Percentiles rank a stretch among this genome's conserved stretches.
Evolutionary conservation across 2,329 filamentous ascomycete genomes (phyloP).

Genomic region (Aspergillus costaricaensis): DNA sequence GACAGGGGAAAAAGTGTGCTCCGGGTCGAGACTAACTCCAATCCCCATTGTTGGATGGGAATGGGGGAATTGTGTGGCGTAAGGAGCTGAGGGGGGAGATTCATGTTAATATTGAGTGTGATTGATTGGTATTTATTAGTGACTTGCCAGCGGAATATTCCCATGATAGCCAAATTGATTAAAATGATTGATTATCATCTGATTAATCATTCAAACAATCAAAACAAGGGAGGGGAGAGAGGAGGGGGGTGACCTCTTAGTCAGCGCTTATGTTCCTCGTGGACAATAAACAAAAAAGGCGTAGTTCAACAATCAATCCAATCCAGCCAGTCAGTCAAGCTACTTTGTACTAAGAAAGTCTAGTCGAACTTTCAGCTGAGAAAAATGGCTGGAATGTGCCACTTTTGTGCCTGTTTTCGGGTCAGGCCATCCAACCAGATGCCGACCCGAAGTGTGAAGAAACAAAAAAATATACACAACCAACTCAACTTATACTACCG

Average conservation of each 20-base stretch:
- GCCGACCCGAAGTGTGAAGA: background rate
- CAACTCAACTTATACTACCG: no score
- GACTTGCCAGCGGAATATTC: background rate
- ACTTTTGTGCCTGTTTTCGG: background rate
- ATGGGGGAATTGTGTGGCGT: background rate
- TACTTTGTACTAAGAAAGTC: no score
- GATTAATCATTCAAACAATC: no score
- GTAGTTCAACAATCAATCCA: no score
- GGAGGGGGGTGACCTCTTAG: background rate
- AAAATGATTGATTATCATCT: no score
- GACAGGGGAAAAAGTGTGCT: constrained; percentile 34
- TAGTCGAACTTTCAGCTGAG: no score
- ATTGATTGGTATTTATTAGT: background rate
- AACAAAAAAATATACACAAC: no score
- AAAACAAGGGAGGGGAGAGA: background rate
- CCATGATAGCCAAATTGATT: background rate
- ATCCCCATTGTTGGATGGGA: background rate
- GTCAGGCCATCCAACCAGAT: background rate
- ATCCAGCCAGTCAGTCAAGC: no score
- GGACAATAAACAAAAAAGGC: background rate
- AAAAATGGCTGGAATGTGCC: background rate
- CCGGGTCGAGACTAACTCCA: constrained; percentile 5
- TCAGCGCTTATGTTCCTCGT: background rate
- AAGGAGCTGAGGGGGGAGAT: background rate
- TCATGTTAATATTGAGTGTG: background rate